A percentile compares a stretch with the other conserved stretches of the same genome.
Evolutionary conservation across 371 early-diverging fungal species (phyloP).

Genomic region (Mucor piriformis): DNA sequence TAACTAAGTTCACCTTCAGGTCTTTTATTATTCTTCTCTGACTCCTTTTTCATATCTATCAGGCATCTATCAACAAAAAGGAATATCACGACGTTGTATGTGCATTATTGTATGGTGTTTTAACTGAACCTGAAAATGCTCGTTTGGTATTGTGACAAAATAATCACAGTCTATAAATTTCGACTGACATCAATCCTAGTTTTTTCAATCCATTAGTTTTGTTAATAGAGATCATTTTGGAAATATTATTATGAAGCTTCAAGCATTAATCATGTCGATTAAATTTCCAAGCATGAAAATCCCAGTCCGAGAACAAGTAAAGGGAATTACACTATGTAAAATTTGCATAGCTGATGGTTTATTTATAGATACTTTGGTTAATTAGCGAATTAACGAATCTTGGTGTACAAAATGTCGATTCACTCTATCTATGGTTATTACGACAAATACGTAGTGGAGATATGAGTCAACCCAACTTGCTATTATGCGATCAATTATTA

Average conservation of each 20-base stretch:
- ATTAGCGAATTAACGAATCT: slow-evolving; percentile 57
- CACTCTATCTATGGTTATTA: slow-evolving; percentile 55
- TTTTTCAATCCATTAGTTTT: slow-evolving; percentile 61
- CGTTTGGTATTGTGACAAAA: no score
- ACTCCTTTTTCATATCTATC: neutral
- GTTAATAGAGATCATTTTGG: slow-evolving; percentile 71
- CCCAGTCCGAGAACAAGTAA: slow-evolving; percentile 51
- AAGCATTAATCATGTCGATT: slow-evolving; percentile 42
- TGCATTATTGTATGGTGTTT: slow-evolving; percentile 68
- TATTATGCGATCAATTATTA: slow-evolving; percentile 58
- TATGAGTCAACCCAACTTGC: slow-evolving; percentile 47
- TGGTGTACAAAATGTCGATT: slow-evolving; percentile 57
- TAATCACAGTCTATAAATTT: no score
- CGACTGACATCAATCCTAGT: slow-evolving; percentile 21
- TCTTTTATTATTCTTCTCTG: no score
- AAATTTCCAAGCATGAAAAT: slow-evolving; percentile 53
- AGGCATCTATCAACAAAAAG: slow-evolving; percentile 60
- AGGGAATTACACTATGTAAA: neutral
- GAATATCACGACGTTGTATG: slow-evolving; percentile 62
- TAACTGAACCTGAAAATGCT: slow-evolving; percentile 53
- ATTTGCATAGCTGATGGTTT: neutral
- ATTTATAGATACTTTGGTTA: slow-evolving; percentile 63
- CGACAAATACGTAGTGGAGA: slow-evolving; percentile 74
- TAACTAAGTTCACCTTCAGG: slow-evolving; percentile 1
- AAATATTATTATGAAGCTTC: slow-evolving; percentile 52